phyloP scores from a whole-genome alignment of 495 filamentous ascomycete species.

The Lophium mytilinum region DNA sequence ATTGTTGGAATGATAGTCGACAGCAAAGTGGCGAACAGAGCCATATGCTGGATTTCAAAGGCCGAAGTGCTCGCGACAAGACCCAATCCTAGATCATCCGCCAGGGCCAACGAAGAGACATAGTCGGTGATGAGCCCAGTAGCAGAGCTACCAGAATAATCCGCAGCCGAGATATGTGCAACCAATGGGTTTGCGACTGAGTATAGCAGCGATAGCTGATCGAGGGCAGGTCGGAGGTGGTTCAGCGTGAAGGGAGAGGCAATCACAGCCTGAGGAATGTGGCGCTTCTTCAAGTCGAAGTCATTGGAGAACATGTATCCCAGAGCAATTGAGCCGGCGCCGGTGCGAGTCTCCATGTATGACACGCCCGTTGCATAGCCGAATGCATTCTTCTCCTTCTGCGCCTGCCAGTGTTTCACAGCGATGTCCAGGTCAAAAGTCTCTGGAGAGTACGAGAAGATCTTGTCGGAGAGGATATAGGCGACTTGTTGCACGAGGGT shows the following conservation, averaged over 20 bases:
- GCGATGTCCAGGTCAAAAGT: constrained; percentile 83
- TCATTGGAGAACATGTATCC: constrained; percentile 97
- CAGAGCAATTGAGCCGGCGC: constrained; percentile 84
- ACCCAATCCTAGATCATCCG: constrained; percentile 86
- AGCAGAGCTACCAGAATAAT: constrained; percentile 61
- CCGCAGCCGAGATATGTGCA: constrained; percentile 86
- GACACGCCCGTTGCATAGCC: constrained; percentile 71
- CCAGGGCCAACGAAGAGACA: constrained; percentile 64
- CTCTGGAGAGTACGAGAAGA: constrained; percentile 93
- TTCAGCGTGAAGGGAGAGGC: constrained; percentile 75
- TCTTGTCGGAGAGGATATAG: constrained; percentile 85
- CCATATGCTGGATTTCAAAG: constrained; percentile 93
- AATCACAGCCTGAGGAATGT: constrained; percentile 82
- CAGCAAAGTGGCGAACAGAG: constrained; percentile 76
- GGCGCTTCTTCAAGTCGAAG: constrained; percentile 81
- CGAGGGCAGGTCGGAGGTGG: constrained; percentile 72
- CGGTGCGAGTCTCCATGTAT: constrained; percentile 75
- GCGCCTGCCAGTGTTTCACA: constrained; percentile 61
- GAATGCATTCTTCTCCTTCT: constrained; percentile 64
- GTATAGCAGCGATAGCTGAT: constrained; percentile 85
- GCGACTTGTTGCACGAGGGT: constrained; percentile 91
- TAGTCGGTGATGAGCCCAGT: constrained; percentile 80
- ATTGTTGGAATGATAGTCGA: constrained; percentile 73
- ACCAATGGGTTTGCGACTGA: constrained; percentile 84
- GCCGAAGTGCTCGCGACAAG: constrained; percentile 77